These are phyloP conservation scores for Agrocybe chaxingu DNA, from an alignment of 768 basidiomycete genomes.

Conservation along the genomic window DNA sequence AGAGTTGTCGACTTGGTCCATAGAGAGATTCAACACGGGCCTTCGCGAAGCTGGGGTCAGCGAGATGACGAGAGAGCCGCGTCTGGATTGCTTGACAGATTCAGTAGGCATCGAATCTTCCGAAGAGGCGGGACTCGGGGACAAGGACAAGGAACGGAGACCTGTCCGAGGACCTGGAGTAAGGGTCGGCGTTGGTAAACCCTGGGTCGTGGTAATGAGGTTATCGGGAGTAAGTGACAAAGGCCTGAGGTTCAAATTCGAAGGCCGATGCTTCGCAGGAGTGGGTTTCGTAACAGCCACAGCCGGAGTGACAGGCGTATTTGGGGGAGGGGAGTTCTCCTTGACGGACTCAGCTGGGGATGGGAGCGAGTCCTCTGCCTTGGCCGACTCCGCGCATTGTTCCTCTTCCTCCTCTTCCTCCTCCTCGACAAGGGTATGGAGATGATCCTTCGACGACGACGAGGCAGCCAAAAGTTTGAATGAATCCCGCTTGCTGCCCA, in stretches of 20 bases:
- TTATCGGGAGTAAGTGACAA: slow-evolving; percentile 64
- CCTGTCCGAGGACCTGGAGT: slow-evolving; percentile 49
- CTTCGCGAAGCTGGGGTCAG: slow-evolving; percentile 28
- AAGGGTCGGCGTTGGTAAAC: slow-evolving; percentile 51
- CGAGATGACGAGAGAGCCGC: slow-evolving; percentile 30
- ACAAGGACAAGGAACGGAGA: slow-evolving; percentile 53
- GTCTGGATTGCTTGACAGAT: slow-evolving; percentile 23
- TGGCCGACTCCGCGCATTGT: slow-evolving; percentile 11
- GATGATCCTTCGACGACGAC: slow-evolving; percentile 68
- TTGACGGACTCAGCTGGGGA: slow-evolving; percentile 25
- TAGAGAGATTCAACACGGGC: slow-evolving; percentile 36
- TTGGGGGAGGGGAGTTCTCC: slow-evolving; percentile 15
- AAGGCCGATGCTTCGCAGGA: slow-evolving; percentile 58
- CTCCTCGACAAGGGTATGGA: slow-evolving; percentile 79
- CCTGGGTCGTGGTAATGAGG: slow-evolving; percentile 31
- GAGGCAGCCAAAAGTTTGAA: slow-evolving; percentile 66
- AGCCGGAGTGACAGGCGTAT: slow-evolving; percentile 23
- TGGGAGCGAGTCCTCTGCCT: slow-evolving; percentile 18
- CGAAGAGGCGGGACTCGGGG: slow-evolving; percentile 33
- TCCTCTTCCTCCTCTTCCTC: slow-evolving; percentile 83
- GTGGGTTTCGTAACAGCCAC: slow-evolving; percentile 32
- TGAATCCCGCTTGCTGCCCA: slow-evolving; percentile 73
- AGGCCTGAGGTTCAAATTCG: slow-evolving; percentile 64
- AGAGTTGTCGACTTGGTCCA: slow-evolving; percentile 24
- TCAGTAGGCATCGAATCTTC: slow-evolving; percentile 25